phyloP scores from a whole-genome alignment of 257 asterid genomes.

The Nyctanthes arbortristis region DNA sequence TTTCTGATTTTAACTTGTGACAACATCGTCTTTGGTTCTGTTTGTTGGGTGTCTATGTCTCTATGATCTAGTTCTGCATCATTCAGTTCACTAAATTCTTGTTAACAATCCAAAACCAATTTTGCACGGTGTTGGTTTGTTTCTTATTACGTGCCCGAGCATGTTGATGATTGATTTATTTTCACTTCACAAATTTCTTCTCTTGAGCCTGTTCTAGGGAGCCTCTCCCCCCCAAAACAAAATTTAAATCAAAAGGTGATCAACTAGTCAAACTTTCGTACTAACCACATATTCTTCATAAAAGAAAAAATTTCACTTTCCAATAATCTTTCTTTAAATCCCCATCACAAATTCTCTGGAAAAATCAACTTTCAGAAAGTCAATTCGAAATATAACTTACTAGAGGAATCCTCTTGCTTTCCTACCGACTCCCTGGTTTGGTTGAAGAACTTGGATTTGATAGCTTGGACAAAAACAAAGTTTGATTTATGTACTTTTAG shows the following conservation, averaged over 20 bases:
- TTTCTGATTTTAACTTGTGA: neutral
- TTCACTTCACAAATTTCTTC: neutral
- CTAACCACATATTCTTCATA: too few relatives aligned
- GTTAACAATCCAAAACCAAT: neutral
- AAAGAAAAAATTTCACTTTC: too few relatives aligned
- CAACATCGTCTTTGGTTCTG: neutral
- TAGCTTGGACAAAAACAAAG: neutral
- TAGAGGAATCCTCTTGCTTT: neutral
- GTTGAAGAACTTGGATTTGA: neutral
- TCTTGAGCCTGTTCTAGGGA: too few relatives aligned
- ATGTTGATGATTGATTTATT: neutral
- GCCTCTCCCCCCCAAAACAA: too few relatives aligned
- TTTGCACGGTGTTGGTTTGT: neutral
- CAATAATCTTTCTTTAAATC: too few relatives aligned
- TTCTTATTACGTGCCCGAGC: neutral
- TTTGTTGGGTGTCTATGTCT: neutral
- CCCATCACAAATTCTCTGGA: too few relatives aligned
- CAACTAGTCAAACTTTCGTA: too few relatives aligned
- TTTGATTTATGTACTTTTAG: neutral
- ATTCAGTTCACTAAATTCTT: neutral
- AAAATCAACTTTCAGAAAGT: too few relatives aligned
- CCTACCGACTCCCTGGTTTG: neutral
- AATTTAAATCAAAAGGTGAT: too few relatives aligned
- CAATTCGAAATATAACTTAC: too few relatives aligned
- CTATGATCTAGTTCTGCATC: neutral